Evolutionary conservation across 805 yeast genomes (phyloP).

Genomic region (Wickerhamomyces pijperi): DNA sequence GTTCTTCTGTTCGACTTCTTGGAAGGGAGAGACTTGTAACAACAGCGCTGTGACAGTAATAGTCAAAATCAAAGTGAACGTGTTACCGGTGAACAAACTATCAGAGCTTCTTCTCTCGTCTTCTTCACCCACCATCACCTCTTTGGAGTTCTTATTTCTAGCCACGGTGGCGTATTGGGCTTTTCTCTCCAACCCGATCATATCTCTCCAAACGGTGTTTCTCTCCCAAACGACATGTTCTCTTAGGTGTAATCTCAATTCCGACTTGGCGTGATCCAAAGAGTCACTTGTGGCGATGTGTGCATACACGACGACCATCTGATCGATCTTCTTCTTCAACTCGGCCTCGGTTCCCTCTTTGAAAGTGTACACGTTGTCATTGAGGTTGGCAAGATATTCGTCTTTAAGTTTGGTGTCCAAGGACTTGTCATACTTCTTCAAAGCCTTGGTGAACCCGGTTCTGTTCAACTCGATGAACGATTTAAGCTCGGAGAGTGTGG

Average conservation of each 20-base stretch:
- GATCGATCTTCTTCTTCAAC: constrained; percentile 44
- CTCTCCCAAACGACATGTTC: constrained; percentile 97
- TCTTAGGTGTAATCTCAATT: constrained; percentile 48
- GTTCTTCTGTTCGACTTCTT: constrained; percentile 49
- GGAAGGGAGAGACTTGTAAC: constrained; percentile 40
- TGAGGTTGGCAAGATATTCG: constrained; percentile 37
- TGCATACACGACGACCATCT: constrained; percentile 45
- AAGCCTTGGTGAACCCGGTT: constrained; percentile 82
- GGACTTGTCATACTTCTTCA: constrained; percentile 87
- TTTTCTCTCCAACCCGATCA: constrained; percentile 83
- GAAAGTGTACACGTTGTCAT: constrained; percentile 47
- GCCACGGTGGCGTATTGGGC: constrained; percentile 59
- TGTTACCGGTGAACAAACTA: constrained; percentile 20
- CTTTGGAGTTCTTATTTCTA: constrained; percentile 16
- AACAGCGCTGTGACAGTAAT: constrained; percentile 33
- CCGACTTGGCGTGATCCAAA: constrained; percentile 32
- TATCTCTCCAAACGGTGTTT: constrained; percentile 95
- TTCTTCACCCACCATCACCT: constrained; percentile 17
- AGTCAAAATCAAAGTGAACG: constrained; percentile 37
- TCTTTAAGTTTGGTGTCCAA: constrained; percentile 48
- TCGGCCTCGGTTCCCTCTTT: constrained; percentile 30
- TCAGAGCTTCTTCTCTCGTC: constrained; percentile 15
- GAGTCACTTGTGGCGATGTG: constrained; percentile 31
- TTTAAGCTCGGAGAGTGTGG: constrained; percentile 68
- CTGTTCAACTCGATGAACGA: constrained; percentile 76